phyloP scores from a whole-genome alignment of 805 yeast species.

The Wickerhamomyces rabaulensis region DNA sequence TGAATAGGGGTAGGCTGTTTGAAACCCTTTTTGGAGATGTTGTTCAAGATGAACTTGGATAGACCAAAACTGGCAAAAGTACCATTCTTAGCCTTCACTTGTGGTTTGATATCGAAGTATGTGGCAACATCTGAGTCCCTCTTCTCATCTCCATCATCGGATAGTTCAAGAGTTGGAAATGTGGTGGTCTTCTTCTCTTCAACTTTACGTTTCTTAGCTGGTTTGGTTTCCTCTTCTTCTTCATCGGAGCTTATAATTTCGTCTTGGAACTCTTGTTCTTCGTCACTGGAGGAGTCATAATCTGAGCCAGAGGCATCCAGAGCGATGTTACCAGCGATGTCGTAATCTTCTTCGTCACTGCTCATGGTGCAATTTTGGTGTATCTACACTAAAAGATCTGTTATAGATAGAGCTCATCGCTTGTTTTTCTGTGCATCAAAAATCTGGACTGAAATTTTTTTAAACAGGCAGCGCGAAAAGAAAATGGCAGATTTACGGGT shows the following conservation, averaged over 20 bases:
- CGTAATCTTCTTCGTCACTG: conserved; percentile 44
- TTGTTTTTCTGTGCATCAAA: no score
- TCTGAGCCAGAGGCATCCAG: conserved; percentile 35
- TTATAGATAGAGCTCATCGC: no score
- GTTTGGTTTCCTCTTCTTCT: conserved; percentile 32
- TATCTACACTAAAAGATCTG: no score
- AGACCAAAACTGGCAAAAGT: conserved; percentile 89
- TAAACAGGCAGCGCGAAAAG: no score
- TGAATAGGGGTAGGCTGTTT: conserved; percentile 97
- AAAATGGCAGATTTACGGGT: no score
- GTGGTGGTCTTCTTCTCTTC: conserved; percentile 12
- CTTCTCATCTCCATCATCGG: conserved; percentile 41
- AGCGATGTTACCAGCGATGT: conserved; percentile 59
- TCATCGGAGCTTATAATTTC: conserved; percentile 47
- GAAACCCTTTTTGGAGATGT: conserved; percentile 80
- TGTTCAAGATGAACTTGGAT: conserved; percentile 61
- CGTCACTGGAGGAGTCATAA: conserved; percentile 25
- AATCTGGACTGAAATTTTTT: no score
- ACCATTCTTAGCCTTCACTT: conserved; percentile 62
- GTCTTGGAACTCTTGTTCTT: conserved; percentile 42
- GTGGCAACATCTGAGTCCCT: conserved; percentile 41
- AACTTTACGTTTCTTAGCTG: conserved; percentile 23
- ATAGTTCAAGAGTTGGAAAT: conserved; percentile 49
- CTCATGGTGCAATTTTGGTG: conserved; percentile 12
- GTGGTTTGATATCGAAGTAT: conserved; percentile 37